These are phyloP conservation scores for Catharanthus roseus DNA, from an alignment of 257 asterid species.

Conservation along the genomic window DNA sequence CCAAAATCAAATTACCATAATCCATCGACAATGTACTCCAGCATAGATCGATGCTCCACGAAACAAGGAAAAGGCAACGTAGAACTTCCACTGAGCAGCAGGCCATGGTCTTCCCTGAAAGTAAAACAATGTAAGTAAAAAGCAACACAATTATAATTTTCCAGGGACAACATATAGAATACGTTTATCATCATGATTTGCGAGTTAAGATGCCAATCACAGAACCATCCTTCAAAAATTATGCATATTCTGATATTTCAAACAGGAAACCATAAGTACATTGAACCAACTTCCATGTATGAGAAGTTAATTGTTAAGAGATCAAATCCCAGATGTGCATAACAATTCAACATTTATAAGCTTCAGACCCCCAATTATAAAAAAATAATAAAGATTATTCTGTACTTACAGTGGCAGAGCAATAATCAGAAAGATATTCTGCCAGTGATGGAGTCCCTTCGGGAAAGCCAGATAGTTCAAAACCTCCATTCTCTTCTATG, in stretches of 20 bases:
- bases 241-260: background rate
- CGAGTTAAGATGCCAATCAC: background rate
- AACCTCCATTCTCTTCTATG: slow-evolving; percentile 49
- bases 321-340: background rate
- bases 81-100: slow-evolving; percentile 77
- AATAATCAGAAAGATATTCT: slow-evolving; percentile 71
- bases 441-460: slow-evolving; percentile 77
- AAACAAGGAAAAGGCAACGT: slow-evolving; percentile 81
- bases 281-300: background rate
- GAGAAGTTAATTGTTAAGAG: background rate
- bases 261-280: background rate
- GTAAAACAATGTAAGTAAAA: slow-evolving; percentile 18
- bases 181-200: background rate
- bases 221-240: background rate
- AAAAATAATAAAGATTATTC: background rate
- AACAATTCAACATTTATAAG: background rate
- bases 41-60: slow-evolving; percentile 91
- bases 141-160: slow-evolving; percentile 8
- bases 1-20: slow-evolving; percentile 44
- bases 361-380: background rate
- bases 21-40: slow-evolving; percentile 85
- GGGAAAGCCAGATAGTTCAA: slow-evolving; percentile 55
- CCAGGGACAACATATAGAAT: background rate
- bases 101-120: slow-evolving; percentile 93
- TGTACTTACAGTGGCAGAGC: slow-evolving; percentile 69